Evolutionary conservation across 148 eudicot species (phyloP).

Genomic region (Rheum nobile): DNA sequence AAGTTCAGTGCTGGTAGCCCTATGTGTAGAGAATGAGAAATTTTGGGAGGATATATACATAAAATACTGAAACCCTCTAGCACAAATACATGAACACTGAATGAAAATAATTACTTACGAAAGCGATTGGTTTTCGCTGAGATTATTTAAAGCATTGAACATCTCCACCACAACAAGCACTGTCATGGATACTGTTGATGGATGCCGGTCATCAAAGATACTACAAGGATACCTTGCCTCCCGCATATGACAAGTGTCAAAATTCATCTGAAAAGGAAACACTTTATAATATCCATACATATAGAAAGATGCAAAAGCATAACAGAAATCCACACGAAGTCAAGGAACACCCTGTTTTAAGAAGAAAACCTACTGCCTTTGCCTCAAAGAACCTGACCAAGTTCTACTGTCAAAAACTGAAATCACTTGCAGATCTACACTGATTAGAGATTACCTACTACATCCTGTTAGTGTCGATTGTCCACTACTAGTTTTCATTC

Average conservation of each 20-base stretch:
- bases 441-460: not conserved
- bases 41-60: not conserved
- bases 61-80: not conserved
- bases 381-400: not conserved
- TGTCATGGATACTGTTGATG: constrained; percentile 98
- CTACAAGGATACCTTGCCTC: constrained; percentile 74
- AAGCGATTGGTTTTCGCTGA: constrained; percentile 97
- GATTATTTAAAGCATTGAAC: constrained; percentile 97
- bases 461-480: not conserved
- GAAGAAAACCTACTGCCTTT: not conserved
- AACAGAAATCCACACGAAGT: not conserved
- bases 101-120: constrained; percentile 43
- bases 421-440: not conserved
- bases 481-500: not conserved
- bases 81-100: not conserved
- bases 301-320: not conserved
- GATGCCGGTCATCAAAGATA: constrained; percentile 83
- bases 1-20: not conserved
- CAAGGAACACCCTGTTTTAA: not conserved
- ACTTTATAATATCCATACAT: not conserved
- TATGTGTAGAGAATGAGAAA: not conserved
- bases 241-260: constrained; percentile 80
- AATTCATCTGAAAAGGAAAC: constrained; percentile 59
- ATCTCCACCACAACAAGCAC: constrained; percentile 99
- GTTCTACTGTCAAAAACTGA: not conserved